These are phyloP conservation scores for Yarrowia sp. DNA, from an alignment of 805 yeast genomes.

Conservation along the genomic window DNA sequence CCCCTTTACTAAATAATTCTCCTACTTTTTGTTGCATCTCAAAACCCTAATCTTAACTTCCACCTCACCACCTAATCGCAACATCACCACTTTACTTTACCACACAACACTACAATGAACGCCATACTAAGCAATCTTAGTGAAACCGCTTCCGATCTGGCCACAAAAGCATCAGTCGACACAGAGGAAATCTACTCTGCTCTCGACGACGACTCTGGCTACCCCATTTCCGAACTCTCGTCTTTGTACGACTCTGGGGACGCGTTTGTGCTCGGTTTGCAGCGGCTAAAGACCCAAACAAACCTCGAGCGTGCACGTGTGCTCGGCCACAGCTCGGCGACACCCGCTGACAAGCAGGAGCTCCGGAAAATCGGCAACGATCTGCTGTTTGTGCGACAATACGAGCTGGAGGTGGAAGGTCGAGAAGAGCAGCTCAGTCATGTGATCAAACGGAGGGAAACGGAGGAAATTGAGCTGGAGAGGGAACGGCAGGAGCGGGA, in stretches of 20 bases:
- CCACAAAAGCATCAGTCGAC: constrained; percentile 4
- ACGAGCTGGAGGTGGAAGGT: constrained; percentile 21
- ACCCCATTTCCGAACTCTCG: constrained; percentile 6
- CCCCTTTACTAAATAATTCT: no score
- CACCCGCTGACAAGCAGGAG: constrained; percentile 6
- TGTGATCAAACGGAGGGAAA: not conserved
- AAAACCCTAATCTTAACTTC: not conserved
- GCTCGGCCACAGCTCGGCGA: not conserved
- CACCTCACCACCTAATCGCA: no score
- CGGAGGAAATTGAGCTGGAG: constrained; percentile 20
- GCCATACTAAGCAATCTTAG: constrained; percentile 8
- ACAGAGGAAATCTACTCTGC: constrained; percentile 19
- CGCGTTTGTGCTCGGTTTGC: constrained; percentile 25
- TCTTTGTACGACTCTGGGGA: constrained; percentile 12
- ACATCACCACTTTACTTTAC: not conserved
- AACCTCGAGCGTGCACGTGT: constrained; percentile 21
- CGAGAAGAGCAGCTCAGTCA: constrained; percentile 18
- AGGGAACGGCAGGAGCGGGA: constrained; percentile 28
- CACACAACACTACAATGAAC: constrained; percentile 1
- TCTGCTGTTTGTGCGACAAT: constrained; percentile 29
- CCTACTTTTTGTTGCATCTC: not conserved
- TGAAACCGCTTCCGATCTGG: constrained; percentile 1
- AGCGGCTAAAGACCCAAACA: constrained; percentile 4
- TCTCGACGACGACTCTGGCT: constrained; percentile 14
- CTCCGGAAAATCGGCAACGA: constrained; percentile 31